phyloP scores from a whole-genome alignment of 495 filamentous ascomycete genomes.

The Aspergillus nidulans region DNA sequence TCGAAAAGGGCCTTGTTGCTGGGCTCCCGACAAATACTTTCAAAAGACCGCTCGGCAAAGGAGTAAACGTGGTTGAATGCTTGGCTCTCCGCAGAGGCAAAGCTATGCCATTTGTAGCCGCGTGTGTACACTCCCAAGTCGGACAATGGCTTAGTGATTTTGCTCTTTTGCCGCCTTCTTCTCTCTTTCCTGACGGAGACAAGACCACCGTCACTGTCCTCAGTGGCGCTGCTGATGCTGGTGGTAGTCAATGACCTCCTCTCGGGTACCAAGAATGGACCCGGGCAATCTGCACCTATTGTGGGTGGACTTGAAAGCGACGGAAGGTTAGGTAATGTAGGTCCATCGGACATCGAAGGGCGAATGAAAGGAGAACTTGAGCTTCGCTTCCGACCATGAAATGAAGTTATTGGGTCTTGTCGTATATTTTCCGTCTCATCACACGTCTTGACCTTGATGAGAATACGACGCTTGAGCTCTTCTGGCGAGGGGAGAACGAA shows the following conservation, averaged over 20 bases:
- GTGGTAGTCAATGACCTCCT: conserved; percentile 51
- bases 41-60: conserved; percentile 80
- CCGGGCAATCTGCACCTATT: conserved; percentile 39
- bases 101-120: conserved; percentile 78
- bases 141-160: conserved; percentile 78
- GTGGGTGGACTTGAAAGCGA: conserved; percentile 56
- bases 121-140: conserved; percentile 84
- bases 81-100: conserved; percentile 70
- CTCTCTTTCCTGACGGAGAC: conserved; percentile 41
- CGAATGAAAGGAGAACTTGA: conserved; percentile 70
- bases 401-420: conserved; percentile 32
- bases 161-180: conserved; percentile 67
- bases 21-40: conserved; percentile 64
- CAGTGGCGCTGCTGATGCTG: conserved; percentile 56
- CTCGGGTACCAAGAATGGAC: conserved; percentile 43
- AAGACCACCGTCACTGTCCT: conserved; percentile 57
- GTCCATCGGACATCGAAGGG: conserved; percentile 51
- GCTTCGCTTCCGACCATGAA: conserved; percentile 70
- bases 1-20: conserved; percentile 71
- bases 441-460: conserved; percentile 88
- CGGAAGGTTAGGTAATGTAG: conserved; percentile 46
- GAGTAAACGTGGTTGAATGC: conserved; percentile 91
- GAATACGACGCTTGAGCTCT: conserved; percentile 72
- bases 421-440: conserved; percentile 41
- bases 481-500: conserved; percentile 76